Conservation (phyloP, 805 yeast species). For the Martiniozyma abietophila region DNA sequence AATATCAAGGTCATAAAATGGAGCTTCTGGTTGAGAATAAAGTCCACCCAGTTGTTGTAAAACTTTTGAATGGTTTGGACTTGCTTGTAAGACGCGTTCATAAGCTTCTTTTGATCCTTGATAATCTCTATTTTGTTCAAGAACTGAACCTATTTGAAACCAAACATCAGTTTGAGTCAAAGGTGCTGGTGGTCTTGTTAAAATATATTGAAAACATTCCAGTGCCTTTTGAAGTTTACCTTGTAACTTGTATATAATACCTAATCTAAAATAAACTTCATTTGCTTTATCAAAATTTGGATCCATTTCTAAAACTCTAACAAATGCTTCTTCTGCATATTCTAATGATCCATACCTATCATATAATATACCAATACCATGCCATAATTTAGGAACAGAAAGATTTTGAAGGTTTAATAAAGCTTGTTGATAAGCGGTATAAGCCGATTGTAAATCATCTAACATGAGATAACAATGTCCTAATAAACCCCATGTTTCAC, state of each 20-base stretch:
- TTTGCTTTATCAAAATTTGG: slow-evolving; percentile 94
- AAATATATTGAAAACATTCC: slow-evolving; percentile 90
- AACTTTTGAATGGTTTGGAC: slow-evolving; percentile 93
- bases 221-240: slow-evolving; percentile 77
- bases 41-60: slow-evolving; percentile 93
- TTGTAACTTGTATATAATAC: slow-evolving; percentile 94
- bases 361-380: slow-evolving; percentile 93
- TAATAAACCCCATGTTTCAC: slow-evolving; percentile 94
- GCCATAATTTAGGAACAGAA: slow-evolving; percentile 96
- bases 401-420: slow-evolving; percentile 84
- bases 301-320: slow-evolving; percentile 89
- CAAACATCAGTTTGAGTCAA: slow-evolving; percentile 94
- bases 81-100: slow-evolving; percentile 80
- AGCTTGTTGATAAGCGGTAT: slow-evolving; percentile 95
- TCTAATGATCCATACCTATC: slow-evolving; percentile 94
- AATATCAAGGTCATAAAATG: slow-evolving; percentile 71
- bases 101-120: slow-evolving; percentile 90
- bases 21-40: slow-evolving; percentile 64
- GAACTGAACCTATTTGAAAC: slow-evolving; percentile 95
- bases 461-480: slow-evolving; percentile 97
- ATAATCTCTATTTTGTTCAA: slow-evolving; percentile 90
- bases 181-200: slow-evolving; percentile 89
- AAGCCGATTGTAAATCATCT: slow-evolving; percentile 92
- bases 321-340: slow-evolving; percentile 98
- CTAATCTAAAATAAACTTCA: slow-evolving; percentile 92